Evolutionary conservation across 1,284 basidiomycete genomes (phyloP).

Genomic region (Puccinia polysora): DNA sequence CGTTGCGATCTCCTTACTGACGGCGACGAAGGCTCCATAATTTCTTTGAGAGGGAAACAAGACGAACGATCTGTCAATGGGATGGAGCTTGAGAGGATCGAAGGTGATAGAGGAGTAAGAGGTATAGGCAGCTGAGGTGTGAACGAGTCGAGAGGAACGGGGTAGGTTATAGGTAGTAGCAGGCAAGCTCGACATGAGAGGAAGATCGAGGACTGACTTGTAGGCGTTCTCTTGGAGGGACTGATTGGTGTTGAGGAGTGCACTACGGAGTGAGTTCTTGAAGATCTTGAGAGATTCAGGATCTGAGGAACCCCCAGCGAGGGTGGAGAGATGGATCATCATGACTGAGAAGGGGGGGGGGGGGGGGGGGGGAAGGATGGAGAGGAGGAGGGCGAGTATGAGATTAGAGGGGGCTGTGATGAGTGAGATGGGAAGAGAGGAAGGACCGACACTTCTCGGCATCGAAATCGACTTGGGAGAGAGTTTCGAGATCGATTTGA

Average conservation of each 20-base stretch:
- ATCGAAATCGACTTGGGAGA: slow-evolving; percentile 50
- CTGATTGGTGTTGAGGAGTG: slow-evolving; percentile 46
- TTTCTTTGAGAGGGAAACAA: slow-evolving; percentile 48
- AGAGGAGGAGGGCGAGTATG: background rate
- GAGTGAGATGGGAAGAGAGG: background rate
- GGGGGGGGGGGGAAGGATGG: slow-evolving; percentile 3
- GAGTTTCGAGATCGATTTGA: slow-evolving; percentile 48
- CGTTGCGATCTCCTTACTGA: slow-evolving; percentile 93
- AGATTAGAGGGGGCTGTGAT: background rate
- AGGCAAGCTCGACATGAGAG: slow-evolving; percentile 41
- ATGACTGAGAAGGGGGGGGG: slow-evolving; percentile 15
- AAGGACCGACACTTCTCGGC: slow-evolving; percentile 47
- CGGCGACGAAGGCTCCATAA: slow-evolving; percentile 91
- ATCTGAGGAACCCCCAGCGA: slow-evolving; percentile 27
- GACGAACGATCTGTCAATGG: background rate
- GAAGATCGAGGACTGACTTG: slow-evolving; percentile 48
- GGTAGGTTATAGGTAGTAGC: slow-evolving; percentile 50
- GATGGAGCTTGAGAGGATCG: background rate
- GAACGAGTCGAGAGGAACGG: too few relatives aligned
- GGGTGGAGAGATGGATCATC: slow-evolving; percentile 23
- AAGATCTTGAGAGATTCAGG: slow-evolving; percentile 33
- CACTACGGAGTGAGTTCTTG: slow-evolving; percentile 17
- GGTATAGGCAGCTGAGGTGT: too few relatives aligned
- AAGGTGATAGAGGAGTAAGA: slow-evolving; percentile 44
- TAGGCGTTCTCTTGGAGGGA: slow-evolving; percentile 49